Evolutionary conservation across 257 asterid species (phyloP), one percentile per base, ranked within the genome.

Genomic region (Capsicum baccatum): DNA sequence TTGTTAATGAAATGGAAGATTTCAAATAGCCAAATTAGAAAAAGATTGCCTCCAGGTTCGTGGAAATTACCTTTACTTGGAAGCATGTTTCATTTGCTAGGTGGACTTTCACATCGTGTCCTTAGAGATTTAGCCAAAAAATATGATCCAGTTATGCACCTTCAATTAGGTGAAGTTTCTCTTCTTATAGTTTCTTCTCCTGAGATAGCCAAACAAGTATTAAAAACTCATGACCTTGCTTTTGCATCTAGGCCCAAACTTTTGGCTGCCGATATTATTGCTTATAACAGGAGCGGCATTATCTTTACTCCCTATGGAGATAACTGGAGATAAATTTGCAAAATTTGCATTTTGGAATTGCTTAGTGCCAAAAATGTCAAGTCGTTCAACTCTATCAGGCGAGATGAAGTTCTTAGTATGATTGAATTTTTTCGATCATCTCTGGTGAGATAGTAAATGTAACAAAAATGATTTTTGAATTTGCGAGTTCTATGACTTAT

Each of bases 111-210:
- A 66, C 73, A 66, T 26, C 71, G 12, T 33, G 47, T 64, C 47
- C 71, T 64, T 33, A 26, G 71, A 66, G 11, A 66, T 13, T 66
- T 66, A 35, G 73, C 48, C 11, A 33, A 66, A 66, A 66, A 66
- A 66, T 66, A 66, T 66, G 73, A 48, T 0, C 11, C 48, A 35
- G 2, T 66, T 66, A 66, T 66, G 73, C 73, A 33, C 17, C 73
- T 66, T 66, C 73, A 66, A 66, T 2, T 66, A 66, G 73, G 73
- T 7, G 73, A 66, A 66, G 19, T 66, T 66, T 66, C 73, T 33
- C 47, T 33, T 12, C 48, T 66, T 66, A 48, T 35, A 11, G n/a
- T 66, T 3, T 12, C 73, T 6, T 66, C 73, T 66, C 19, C 48
- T 66, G 48, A 66, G 5, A 35, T 66, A 19, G 73, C 73, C 0